These are phyloP conservation scores for Aphanomyces invadans DNA, from an alignment of 352 stramenopile species.

Conservation along the genomic window DNA sequence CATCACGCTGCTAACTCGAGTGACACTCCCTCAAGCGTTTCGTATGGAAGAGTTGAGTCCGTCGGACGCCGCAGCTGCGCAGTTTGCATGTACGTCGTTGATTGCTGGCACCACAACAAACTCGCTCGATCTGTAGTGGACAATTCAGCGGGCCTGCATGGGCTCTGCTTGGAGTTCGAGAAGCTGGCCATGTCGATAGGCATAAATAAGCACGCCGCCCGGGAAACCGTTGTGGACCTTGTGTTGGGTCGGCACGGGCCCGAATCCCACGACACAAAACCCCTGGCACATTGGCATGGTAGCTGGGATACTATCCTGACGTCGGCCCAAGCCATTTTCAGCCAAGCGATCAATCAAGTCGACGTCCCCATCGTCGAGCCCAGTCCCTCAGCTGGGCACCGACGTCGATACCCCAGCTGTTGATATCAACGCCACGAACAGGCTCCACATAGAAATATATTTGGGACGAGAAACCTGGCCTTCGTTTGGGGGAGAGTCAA, in stretches of 20 bases:
- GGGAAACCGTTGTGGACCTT: neutral
- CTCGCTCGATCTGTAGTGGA: neutral
- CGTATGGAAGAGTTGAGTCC: neutral
- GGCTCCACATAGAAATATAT: too few relatives aligned
- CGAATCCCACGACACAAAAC: neutral
- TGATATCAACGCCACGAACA: too few relatives aligned
- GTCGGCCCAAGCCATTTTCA: conserved; percentile 1
- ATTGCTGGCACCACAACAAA: too few relatives aligned
- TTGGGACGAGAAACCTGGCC: neutral
- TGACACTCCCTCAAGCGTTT: neutral
- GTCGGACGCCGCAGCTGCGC: neutral
- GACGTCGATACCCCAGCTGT: neutral
- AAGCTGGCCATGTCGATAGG: neutral
- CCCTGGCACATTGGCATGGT: neutral
- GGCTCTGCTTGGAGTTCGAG: conserved; percentile 5
- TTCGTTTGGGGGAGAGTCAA: too few relatives aligned
- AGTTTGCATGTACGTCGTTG: neutral
- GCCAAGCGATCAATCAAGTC: conserved; percentile 6
- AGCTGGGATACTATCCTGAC: neutral
- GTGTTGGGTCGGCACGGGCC: neutral
- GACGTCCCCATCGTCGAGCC: neutral
- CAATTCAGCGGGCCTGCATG: conserved; percentile 8
- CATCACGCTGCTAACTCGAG: neutral
- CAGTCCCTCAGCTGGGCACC: neutral
- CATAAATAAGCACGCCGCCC: neutral